Evolutionary conservation across 2,329 filamentous ascomycete genomes (phyloP), one percentile per base, ranked within the genome.

Genomic region (Allantophomopsis cytisporea): DNA sequence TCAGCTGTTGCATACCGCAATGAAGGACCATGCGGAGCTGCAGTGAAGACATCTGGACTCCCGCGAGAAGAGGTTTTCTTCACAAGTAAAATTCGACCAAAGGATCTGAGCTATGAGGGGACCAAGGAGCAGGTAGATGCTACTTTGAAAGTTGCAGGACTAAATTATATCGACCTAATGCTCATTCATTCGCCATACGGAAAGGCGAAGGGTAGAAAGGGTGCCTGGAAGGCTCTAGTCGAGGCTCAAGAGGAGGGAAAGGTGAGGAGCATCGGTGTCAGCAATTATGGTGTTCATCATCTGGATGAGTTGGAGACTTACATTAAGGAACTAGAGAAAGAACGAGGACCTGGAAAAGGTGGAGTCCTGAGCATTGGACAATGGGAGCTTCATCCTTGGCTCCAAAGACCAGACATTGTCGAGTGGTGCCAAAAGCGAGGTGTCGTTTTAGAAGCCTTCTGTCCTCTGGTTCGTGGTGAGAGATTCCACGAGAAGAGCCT

Each of bases 351-450:
- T 41, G 79, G 77, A 8, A 78, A 75, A 47, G 77, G 74, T 35
- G 84, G 84, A 17, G 64, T 84, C 32, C 71, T 94, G 52, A 82
- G 79, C 44, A 82, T 94, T 31, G 87, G 85, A 32, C 88, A 94
- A 60, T 86, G 82, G 60, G 88, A 95, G 61, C 63, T 95, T 10
- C 88, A 95, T 59, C 88, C 88, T 1, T 95, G 86, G 87, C 74
- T 87, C 33, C 69, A 77, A 7, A 69, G 87, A n/a, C 63, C 68
- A 16, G 86, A 94, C 52, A 85, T 95, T 44, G 76, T 79, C 7
- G 64, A 73, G 36, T 95, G 87, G 86, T 83, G 82, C 50, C 58
- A 67, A 45, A 66, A 78, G 57, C 67, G 75, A 14, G 67, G 68
- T 43, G 63, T 83, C 15, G 69, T 75, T 23, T 56, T 83, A 12